These are phyloP conservation scores for Gossypium gossypioides DNA, from an alignment of 441 rosid species.

Conservation along the genomic window DNA sequence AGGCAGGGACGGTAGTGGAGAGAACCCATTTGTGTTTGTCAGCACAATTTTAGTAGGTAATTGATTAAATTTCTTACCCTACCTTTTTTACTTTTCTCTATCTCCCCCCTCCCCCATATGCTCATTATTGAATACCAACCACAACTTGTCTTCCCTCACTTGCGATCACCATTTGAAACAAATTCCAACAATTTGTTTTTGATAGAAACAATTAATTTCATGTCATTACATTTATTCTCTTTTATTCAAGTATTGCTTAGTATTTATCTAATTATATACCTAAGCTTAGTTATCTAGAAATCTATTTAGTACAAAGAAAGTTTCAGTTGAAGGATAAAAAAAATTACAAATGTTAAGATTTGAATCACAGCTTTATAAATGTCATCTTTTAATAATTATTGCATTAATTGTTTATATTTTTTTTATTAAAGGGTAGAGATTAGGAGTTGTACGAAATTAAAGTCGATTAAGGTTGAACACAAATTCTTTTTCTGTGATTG, in stretches of 20 bases:
- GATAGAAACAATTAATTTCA: neutral
- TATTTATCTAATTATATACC: neutral
- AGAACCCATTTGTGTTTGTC: slow-evolving; percentile 25
- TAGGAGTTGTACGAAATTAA: too few species aligned
- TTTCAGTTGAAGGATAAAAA: too few species aligned
- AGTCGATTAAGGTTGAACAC: too few species aligned
- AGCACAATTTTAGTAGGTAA: slow-evolving; percentile 16
- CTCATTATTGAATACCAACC: neutral
- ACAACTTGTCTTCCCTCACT: neutral
- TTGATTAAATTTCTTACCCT: slow-evolving; percentile 9
- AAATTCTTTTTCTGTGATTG: neutral
- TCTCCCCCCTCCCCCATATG: neutral
- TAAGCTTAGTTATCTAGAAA: neutral
- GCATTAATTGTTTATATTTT: too few species aligned
- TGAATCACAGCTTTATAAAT: too few species aligned
- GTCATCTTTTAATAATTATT: too few species aligned
- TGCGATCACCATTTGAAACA: neutral
- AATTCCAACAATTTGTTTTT: neutral
- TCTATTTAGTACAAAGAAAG: too few species aligned
- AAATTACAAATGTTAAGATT: too few species aligned
- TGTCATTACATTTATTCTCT: neutral
- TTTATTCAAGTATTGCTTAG: neutral
- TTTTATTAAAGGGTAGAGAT: too few species aligned
- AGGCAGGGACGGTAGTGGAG: slow-evolving; percentile 25
- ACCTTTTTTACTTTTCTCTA: neutral